Base-by-base conservation (phyloP, 2,329 filamentous ascomycete species). In the Tolypocladium pustulatum region DNA sequence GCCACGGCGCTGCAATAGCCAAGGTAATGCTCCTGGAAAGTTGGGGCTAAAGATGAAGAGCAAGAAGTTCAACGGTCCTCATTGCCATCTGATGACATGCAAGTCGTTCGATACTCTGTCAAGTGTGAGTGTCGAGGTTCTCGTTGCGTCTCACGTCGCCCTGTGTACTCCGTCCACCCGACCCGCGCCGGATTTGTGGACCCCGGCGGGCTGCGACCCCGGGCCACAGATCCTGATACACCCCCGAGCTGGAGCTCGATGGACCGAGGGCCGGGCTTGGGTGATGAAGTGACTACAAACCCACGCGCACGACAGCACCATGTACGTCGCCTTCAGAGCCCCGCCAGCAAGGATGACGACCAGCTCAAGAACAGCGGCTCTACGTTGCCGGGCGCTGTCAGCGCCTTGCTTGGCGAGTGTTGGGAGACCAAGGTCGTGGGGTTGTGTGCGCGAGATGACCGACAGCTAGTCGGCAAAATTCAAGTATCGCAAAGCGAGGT, bases 311-410 rank as follows among this genome's bases (percentile, higher is more conserved):
- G 62, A 64, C 25, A 64, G 61, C 27, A 61, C 43, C 25, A 60
- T 64, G 17, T 61, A 64, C 15, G 60, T 61, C 32, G 62, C 63
- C 4, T 64, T 64, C 32, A 63, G 38, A 40, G n/a, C 52, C 62
- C 61, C 10, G 61, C 63, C 17, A 60, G 61, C 36, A 61, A 61
- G 59, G 63, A 63, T n/a, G 60, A 60, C 30, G 58, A 61, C 41
- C 61, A 63, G 56, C 59, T 64, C 10, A 63, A 64, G 55, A 63
- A 64, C 17, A 61, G 63, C 4, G 63, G 62, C 58, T 62, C 61
- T 15, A 63, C 63, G 61, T 53, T 64, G 25, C 34, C 63, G 27
- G 62, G 63, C 37, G 60, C 60, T 3, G 62, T 63, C 51, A 60
- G 61, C 2, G 63, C 61, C 34, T 55, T 64, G 3, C n/a, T 63